Base-by-base conservation (phyloP, 2,329 filamentous ascomycete species). In the Davidsoniella australis region DNA sequence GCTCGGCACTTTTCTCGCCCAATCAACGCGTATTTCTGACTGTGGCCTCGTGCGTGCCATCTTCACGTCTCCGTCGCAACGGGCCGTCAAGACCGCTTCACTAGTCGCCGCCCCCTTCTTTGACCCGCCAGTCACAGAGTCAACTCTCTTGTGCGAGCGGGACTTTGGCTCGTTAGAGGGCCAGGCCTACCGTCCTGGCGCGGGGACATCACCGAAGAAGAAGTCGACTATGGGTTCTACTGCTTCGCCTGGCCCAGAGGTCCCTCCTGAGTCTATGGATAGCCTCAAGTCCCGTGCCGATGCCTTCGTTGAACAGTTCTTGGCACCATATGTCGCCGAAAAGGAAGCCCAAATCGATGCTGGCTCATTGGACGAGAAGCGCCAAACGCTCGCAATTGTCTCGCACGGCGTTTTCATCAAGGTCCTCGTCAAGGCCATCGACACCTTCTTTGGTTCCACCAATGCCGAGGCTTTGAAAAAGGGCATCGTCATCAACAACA, bases 401-500 rank as follows among this genome's bases (percentile, higher is more conserved):
- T 82, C 87, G 2, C 88, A 95, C 58, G 87, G 88, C 14, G 80
- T 94, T 53, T 77, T 94, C 39, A 71, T 94, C 2, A 76, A 76
- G 2, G 71, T 76, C 29, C 63, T 94, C 0, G 80, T 82, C 71
- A 70, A 72, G 49, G 68, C 71, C 10, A 61, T 94, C 12, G 64
- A 81, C 6, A 63, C 66, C 10, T 69, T 74, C 2, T 72, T 85
- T 26, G 33, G n/a, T 14, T 17, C 24, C 4, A 8, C 3, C 5
- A 53, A 54, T 20, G 47, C 55, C 9, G 59, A 62, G 16, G 38
- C n/a, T 38, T 16, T 33, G 42, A 33, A 17, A 23, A 26, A 49
- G 37, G 33, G 18, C 20, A 37, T 40, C 18, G 47, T 18, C 50
- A 76, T 72, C 73, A 68, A 65, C 56, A 78, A 78, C 53, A 75